Evolutionary conservation across 2,329 filamentous ascomycete genomes (phyloP), one percentile per base, ranked within the genome.

Genomic region (Thermothelomyces thermophilus): DNA sequence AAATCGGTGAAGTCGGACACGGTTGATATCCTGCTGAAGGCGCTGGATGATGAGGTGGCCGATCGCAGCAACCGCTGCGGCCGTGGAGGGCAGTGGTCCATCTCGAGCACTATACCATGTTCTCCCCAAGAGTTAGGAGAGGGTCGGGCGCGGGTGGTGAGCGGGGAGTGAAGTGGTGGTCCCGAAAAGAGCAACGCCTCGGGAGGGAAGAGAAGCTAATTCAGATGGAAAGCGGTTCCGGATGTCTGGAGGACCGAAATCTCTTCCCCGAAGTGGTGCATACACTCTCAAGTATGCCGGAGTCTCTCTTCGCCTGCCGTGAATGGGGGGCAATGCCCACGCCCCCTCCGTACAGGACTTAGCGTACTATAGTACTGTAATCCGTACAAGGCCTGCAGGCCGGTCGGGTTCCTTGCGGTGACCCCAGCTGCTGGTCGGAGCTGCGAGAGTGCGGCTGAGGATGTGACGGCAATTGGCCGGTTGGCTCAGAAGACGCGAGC

Each of bases 1-100:
- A 60, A 59, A 51, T 64, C 61, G 36, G 58, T 52, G 22, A 67
- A 57, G 36, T 67, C 65, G 14, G 62, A 60, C 6, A 67, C 52
- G 28, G 55, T 62, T 14, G 63, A 62, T 42, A 65, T 64, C 14
- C 62, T 58, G 39, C 59, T 60, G 28, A 60, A 44, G 24, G 58
- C 51, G 42, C 51, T 51, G 35, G 51, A 47, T 2, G 56, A 59
- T 1, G n/a, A n/a, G n/a, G 54, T 55, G 48, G 41, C 53, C 10
- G 50, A 52, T 16, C 57, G 59, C n/a, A 59, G 50, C 16, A 59
- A 52, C 20, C 52, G 58, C 11, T 47, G 55, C 2, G 47, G 48
- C 41, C 49, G 41, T n/a, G 55, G 42, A 8, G 47, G 41, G 35
- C 55, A 50, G 11, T 14, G 33, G 34, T 59, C 54, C 59, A 61